These are phyloP conservation scores for Pseudoperonospora humuli DNA, from an alignment of 352 stramenopile genomes.

Conservation along the genomic window DNA sequence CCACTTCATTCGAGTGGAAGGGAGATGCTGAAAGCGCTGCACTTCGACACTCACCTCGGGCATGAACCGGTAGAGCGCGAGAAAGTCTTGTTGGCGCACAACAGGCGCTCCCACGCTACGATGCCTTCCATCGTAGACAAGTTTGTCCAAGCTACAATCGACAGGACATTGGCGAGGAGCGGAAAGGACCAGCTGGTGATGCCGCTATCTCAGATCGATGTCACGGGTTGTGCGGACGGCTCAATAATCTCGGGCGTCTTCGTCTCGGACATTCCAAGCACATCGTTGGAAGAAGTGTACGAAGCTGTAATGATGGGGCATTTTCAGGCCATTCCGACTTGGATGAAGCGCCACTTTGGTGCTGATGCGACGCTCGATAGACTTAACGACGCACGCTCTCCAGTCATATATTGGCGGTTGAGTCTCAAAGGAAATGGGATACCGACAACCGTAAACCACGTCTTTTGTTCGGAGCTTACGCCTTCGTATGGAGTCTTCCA, in stretches of 20 bases:
- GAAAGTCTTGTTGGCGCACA: constrained; percentile 21
- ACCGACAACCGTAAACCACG: constrained; percentile 17
- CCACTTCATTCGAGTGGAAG: constrained; percentile 26
- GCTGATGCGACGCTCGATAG: constrained; percentile 9
- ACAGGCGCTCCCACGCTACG: constrained; percentile 16
- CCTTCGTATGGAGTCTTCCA: constrained; percentile 21
- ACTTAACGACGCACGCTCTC: constrained; percentile 12
- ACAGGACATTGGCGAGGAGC: constrained; percentile 6
- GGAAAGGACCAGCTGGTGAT: constrained; percentile 7
- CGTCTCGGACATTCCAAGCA: constrained; percentile 29
- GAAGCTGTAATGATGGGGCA: constrained; percentile 18
- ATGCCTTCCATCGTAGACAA: constrained; percentile 20
- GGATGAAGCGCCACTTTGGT: constrained; percentile 28
- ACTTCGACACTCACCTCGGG: constrained; percentile 25
- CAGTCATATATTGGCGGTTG: constrained; percentile 23
- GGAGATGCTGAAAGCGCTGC: constrained; percentile 23
- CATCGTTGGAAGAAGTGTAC: constrained; percentile 30
- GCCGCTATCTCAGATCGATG: constrained; percentile 29
- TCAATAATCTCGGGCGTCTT: constrained; percentile 33
- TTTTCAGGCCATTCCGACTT: constrained; percentile 20
- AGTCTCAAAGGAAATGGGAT: constrained; percentile 14
- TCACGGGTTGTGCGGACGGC: constrained; percentile 23
- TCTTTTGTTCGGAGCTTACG: constrained; percentile 22
- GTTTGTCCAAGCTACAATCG: constrained; percentile 19
- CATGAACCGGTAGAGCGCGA: constrained; percentile 9